phyloP scores from a whole-genome alignment of 2,329 filamentous ascomycete genomes.

The Epichloe sylvatica region DNA sequence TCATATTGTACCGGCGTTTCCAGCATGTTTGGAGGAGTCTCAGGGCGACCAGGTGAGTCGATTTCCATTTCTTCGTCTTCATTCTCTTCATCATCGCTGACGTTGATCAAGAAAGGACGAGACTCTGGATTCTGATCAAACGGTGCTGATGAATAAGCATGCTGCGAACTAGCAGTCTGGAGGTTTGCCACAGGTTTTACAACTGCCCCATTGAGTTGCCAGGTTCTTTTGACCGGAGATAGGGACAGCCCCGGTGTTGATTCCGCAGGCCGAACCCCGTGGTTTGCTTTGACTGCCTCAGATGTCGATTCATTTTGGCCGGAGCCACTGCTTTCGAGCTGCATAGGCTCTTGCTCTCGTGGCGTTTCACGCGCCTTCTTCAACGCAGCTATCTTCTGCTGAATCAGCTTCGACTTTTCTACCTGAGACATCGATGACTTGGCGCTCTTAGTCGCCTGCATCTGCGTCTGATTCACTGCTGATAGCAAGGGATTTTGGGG shows the following conservation, averaged over 20 bases:
- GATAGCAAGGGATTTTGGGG: constrained; percentile 4
- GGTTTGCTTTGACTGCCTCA: background rate
- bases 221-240: constrained; percentile 12
- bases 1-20: constrained; percentile 21
- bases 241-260: constrained; percentile 25
- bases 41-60: constrained; percentile 36
- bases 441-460: constrained; percentile 12
- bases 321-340: constrained; percentile 1
- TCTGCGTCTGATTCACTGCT: background rate
- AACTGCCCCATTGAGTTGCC: constrained; percentile 7
- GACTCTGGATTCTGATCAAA: constrained; percentile 46
- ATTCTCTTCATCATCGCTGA: constrained; percentile 60
- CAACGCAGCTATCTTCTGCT: constrained; percentile 66
- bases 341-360: background rate
- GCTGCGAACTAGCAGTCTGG: constrained; percentile 49
- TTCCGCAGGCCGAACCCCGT: background rate
- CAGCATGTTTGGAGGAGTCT: constrained; percentile 19
- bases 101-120: constrained; percentile 63
- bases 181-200: constrained; percentile 43
- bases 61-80: constrained; percentile 49
- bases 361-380: constrained; percentile 41
- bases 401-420: constrained; percentile 58
- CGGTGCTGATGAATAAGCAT: constrained; percentile 1
- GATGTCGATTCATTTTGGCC: background rate
- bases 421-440: constrained; percentile 27